phyloP scores from a whole-genome alignment of 441 rosid species.

The Corymbia calophylla region DNA sequence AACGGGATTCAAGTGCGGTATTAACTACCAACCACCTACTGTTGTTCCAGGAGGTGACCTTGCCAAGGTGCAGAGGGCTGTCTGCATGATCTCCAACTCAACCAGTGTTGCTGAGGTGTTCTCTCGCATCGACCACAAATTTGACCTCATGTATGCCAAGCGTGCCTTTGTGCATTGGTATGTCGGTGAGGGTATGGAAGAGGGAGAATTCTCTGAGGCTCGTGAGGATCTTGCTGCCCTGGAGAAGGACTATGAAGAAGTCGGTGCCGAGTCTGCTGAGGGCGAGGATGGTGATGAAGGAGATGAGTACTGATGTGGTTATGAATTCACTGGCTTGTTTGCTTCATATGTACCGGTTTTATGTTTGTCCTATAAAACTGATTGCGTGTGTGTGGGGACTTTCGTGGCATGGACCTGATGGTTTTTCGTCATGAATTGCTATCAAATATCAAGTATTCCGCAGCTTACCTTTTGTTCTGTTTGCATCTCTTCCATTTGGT shows the following conservation, averaged over 20 bases:
- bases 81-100: slow-evolving; percentile 8
- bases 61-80: slow-evolving; percentile 11
- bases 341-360: not conserved
- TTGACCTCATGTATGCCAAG: slow-evolving; percentile 2
- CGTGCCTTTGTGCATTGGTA: slow-evolving; percentile 7
- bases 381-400: not conserved
- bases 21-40: slow-evolving; percentile 5
- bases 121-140: slow-evolving; percentile 2
- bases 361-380: not conserved
- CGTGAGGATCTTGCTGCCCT: slow-evolving; percentile 9
- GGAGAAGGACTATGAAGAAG: slow-evolving; percentile 6
- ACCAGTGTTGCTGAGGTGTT: slow-evolving; percentile 8
- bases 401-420: not conserved
- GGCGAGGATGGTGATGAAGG: slow-evolving; percentile 7
- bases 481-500: not conserved
- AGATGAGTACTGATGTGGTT: not conserved
- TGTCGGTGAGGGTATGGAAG: slow-evolving; percentile 6
- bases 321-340: not conserved
- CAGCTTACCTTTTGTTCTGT: not conserved
- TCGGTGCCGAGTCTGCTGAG: not conserved
- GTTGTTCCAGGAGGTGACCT: slow-evolving; percentile 6
- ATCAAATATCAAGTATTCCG: not conserved
- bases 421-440: not conserved
- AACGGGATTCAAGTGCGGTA: slow-evolving; percentile 7
- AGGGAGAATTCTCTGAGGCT: slow-evolving; percentile 5